Base-by-base conservation (phyloP, 2,329 filamentous ascomycete species). In the Dactylellina leptospora region DNA sequence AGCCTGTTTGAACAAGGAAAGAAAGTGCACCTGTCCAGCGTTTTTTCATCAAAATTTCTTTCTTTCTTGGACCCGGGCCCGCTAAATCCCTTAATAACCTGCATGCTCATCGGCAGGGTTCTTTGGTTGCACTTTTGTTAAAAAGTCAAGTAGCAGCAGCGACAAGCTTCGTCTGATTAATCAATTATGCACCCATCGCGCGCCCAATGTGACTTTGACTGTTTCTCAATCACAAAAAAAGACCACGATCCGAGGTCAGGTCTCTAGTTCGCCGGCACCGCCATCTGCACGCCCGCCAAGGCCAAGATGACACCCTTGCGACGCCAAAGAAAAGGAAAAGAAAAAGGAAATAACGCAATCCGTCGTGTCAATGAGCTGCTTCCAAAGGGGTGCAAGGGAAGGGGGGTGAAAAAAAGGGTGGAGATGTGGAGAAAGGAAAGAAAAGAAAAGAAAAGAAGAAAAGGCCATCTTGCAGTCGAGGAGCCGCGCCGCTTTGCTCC, bases 261-360 rank as follows among this genome's bases (percentile, higher is more conserved):
- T n/a, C n/a, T n/a, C n/a, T n/a, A n/a, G 38, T 55, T 66, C 51
- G 51, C 50, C 60, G 53, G 33, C 44, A 51, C 44, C 9, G 44
- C 44, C 51, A 58, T 66, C 44, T 53, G 54, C 45, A 18, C 36
- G 36, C 13, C 13, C 36, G 10, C 40, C 40, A 45, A 18, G 18
- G 64, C 50, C 56, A 61, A 71, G 50, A 50, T 36, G 22, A 42
- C 42, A 71, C 55, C 50, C 58, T 47, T 63, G 58, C 48, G 55
- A n/a, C 8, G 8, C 6, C 16, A 47, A 58, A 58, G 18, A 33
- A 22, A 20, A 44, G 48, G 20, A 36, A 56, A 50, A 55, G 38
- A 60, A 72, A 72, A 72, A 72, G 59, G 68, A 72, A 72, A 72
- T 72, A 72, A 64, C 68, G 68, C 68, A 72, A 72, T 72, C 45